Evolutionary conservation across 164 flowering plant species (phyloP).

Genomic region (Piper longum): DNA sequence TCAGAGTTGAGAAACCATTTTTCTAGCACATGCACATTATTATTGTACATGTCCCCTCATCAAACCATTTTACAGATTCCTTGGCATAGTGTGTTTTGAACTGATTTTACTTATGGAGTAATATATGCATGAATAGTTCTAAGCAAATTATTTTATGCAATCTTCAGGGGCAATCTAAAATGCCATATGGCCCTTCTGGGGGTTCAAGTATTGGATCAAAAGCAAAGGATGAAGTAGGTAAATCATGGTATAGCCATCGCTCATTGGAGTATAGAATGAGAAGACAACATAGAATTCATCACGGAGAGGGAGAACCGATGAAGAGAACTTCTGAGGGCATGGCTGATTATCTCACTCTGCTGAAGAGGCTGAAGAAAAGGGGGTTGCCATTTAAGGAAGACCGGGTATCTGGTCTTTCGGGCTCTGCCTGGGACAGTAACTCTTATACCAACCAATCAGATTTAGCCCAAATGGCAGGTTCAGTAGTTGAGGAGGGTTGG

Average conservation of each 20-base stretch:
- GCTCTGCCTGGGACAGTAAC: conserved; percentile 23
- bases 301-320: conserved; percentile 41
- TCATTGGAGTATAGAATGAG: conserved; percentile 48
- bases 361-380: conserved; percentile 65
- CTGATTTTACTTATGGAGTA: background rate
- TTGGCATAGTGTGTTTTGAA: background rate
- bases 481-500: conserved; percentile 32
- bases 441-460: conserved; percentile 26
- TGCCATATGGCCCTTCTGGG: conserved; percentile 9
- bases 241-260: conserved; percentile 78
- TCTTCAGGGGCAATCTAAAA: conserved; percentile 39
- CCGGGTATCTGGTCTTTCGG: conserved; percentile 22
- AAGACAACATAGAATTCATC: conserved; percentile 34
- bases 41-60: background rate
- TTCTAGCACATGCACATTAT: too few species aligned
- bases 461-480: conserved; percentile 21
- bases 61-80: background rate
- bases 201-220: conserved; percentile 33
- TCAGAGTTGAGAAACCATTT: too few species aligned
- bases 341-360: conserved; percentile 48
- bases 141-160: conserved; percentile 1
- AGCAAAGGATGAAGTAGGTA: conserved; percentile 56
- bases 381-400: conserved; percentile 51
- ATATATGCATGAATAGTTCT: background rate
- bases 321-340: conserved; percentile 74